phyloP scores from a whole-genome alignment of 2,329 filamentous ascomycete genomes.

The Claviceps pazoutovae region DNA sequence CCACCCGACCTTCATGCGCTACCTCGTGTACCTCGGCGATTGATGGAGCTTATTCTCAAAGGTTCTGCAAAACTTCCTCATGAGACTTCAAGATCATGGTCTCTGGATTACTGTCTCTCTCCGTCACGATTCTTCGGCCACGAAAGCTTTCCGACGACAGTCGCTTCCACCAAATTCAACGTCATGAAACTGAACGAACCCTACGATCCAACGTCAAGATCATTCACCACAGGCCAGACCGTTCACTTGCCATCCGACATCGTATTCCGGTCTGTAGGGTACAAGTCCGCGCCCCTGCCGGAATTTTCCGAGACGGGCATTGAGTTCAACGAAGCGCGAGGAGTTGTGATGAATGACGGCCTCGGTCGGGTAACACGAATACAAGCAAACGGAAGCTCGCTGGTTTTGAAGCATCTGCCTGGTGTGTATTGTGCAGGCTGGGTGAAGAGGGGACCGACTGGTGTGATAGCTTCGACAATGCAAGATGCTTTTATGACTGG shows the following conservation, averaged over 20 bases:
- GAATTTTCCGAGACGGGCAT: constrained; percentile 63
- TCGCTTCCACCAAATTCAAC: constrained; percentile 57
- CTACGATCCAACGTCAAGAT: constrained; percentile 37
- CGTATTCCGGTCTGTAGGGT: constrained; percentile 90
- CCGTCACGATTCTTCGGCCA: constrained; percentile 53
- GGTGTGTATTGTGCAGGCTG: constrained; percentile 90
- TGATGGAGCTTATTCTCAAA: constrained; percentile 70
- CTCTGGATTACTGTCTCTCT: constrained; percentile 71
- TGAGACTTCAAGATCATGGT: constrained; percentile 56
- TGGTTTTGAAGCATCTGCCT: constrained; percentile 30
- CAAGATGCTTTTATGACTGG: constrained; percentile 82
- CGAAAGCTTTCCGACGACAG: constrained; percentile 26
- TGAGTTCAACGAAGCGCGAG: constrained; percentile 59
- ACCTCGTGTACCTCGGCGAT: constrained; percentile 58
- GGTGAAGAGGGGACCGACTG: constrained; percentile 90
- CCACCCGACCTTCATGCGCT: constrained; percentile 55
- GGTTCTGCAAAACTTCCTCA: constrained; percentile 43
- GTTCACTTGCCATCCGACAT: constrained; percentile 48
- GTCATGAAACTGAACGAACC: constrained; percentile 41
- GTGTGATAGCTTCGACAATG: constrained; percentile 94
- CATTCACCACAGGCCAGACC: constrained; percentile 33
- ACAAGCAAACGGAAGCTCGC: constrained; percentile 19
- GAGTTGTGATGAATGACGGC: constrained; percentile 72
- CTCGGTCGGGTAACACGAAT: constrained; percentile 50
- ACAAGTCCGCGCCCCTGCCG: constrained; percentile 64